These are phyloP conservation scores for Fagus sylvatica DNA, from an alignment of 306 rosid genomes.

Conservation along the genomic window DNA sequence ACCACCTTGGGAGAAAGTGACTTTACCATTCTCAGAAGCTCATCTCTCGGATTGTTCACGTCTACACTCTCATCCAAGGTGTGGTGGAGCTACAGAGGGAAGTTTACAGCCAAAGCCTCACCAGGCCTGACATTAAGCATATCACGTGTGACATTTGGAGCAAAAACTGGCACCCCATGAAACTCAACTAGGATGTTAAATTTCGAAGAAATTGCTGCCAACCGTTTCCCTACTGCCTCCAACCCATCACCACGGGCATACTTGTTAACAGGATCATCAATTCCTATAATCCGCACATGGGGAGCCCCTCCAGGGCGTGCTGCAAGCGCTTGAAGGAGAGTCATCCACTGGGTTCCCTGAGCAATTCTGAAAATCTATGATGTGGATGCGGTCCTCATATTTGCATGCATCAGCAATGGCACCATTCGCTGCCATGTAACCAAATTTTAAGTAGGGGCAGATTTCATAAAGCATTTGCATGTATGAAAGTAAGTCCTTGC, in stretches of 20 bases:
- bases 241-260: conserved; percentile 86
- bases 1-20: conserved; percentile 75
- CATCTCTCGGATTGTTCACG: conserved; percentile 83
- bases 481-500: conserved; percentile 79
- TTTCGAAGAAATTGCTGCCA: conserved; percentile 58
- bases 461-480: conserved; percentile 86
- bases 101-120: conserved; percentile 93
- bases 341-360: conserved; percentile 87
- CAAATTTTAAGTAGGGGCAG: conserved; percentile 91
- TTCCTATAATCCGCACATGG: conserved; percentile 79
- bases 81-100: conserved; percentile 91
- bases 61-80: conserved; percentile 95
- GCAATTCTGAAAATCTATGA: conserved; percentile 91
- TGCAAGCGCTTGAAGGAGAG: conserved; percentile 97
- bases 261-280: conserved; percentile 71
- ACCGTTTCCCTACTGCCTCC: conserved; percentile 58
- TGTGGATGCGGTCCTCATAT: conserved; percentile 81
- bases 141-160: conserved; percentile 56
- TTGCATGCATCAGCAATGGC: conserved; percentile 94
- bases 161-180: conserved; percentile 73
- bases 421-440: conserved; percentile 99
- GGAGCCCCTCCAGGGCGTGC: conserved; percentile 92
- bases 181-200: conserved; percentile 80
- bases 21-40: conserved; percentile 75
- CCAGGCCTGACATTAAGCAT: conserved; percentile 79